phyloP scores from a whole-genome alignment of 306 rosid genomes.

The Adenanthera pavonina region DNA sequence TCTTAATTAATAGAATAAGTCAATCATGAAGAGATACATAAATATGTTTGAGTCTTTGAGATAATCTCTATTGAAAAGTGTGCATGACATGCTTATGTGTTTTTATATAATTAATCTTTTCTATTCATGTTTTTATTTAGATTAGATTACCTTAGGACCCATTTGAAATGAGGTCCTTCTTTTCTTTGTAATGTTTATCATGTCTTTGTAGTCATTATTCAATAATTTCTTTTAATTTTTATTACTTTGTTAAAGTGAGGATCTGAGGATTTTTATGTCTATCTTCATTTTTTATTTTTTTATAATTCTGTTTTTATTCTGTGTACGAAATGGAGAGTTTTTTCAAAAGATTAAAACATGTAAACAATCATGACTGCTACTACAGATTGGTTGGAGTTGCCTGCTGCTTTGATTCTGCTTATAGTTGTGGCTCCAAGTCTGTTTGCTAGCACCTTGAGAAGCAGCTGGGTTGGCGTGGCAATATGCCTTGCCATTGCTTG shows the following conservation, averaged over 20 bases:
- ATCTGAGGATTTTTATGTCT: background rate
- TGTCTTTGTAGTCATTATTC: background rate
- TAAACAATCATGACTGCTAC: constrained; percentile 29
- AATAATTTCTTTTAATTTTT: no score
- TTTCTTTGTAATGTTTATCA: background rate
- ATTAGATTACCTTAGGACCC: background rate
- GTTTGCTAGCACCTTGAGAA: constrained; percentile 57
- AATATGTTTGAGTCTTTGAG: no score
- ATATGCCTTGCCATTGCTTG: constrained; percentile 77
- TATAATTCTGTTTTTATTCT: background rate
- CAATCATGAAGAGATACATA: background rate
- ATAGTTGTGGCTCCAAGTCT: constrained; percentile 77
- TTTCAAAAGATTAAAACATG: background rate
- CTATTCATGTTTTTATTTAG: background rate
- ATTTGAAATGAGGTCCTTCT: background rate
- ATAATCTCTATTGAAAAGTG: no score
- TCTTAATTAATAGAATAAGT: background rate
- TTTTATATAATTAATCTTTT: background rate
- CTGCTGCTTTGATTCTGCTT: constrained; percentile 73
- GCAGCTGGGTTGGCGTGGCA: constrained; percentile 55
- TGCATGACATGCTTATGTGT: no score
- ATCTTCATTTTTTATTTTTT: background rate
- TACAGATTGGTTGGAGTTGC: constrained; percentile 93
- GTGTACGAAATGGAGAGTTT: background rate
- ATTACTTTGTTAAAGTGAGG: no score